Base-by-base conservation (phyloP, 2,329 filamentous ascomycete species). In the Microthyrium microscopicum region DNA sequence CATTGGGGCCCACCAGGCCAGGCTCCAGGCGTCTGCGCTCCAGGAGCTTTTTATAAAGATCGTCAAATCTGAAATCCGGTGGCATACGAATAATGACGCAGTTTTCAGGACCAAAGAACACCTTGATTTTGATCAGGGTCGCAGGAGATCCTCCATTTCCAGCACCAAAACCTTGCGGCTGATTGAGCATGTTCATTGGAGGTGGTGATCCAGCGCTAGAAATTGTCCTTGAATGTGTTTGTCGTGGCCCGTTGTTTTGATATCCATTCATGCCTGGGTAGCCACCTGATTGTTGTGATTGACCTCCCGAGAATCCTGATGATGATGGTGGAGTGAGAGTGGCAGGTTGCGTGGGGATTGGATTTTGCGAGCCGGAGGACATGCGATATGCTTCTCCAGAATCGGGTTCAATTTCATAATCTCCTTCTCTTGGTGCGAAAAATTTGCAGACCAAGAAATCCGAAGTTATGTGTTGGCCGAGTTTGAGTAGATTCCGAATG, bases 1-100 rank as follows among this genome's bases (percentile, higher is more conserved):
- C 47, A 5, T 46, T 47, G 44, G 40, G 38, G 43, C 43, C 37
- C 18, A 33, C 38, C 6, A 41, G 45, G 34, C 53, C 52, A 33
- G 54, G 55, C 40, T 64, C 61, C 28, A 92, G 68, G 58, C 84
- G 84, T 42, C 92, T 67, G 28, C 89, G 70, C 45, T 94, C 83
- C 31, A 73, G 69, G 39, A 95, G 73, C 56, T 89, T 92, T 43
- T 84, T 77, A 45, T 77, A 77, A 6, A 98, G 66, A 40, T 83
- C 77, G 34, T 70, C 63, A 53, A 77, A 89, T 34, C 68, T 68
- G 46, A 91, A 83, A 35, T 91, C 79, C 2, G 69, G 68, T 0
- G 87, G 78, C 35, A 95, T 82, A 21, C 85, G 76, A 46, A 98
- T 84, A 28, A 89, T 80, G 43, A 94, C 87, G 36, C 91, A 72